Base-by-base conservation (phyloP, 805 yeast species). In the Cyberlindnera suaveolens region DNA sequence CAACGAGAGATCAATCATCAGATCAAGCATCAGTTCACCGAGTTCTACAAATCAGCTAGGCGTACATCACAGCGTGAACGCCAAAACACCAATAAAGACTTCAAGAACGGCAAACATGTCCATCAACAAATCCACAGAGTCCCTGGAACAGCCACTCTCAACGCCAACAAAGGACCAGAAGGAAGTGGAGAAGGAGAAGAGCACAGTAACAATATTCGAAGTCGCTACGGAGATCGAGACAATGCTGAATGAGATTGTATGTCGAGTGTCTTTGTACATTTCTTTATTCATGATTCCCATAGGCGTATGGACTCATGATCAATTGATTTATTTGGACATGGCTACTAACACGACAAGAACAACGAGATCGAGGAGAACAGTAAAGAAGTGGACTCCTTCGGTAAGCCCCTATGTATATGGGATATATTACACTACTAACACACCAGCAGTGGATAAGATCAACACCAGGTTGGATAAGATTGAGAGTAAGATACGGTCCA, bases 141-240 rank as follows among this genome's bases (percentile, higher is more conserved):
- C 27, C 11, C 27, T 23, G 27, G 27, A 23, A 10, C 27, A 31
- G 16, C 16, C 33, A 31, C 33, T 31, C 17, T 31, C 33, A 31
- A 31, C 33, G 14, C 33, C 33, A 31, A n/a, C 33, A 8, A 31
- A 31, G 16, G 27, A 34, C 8, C 16, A 36, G 18, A 7, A 13
- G 17, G 20, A 19, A 18, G 31, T 6, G 10, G 27, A 35, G n/a
- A 18, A 26, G 16, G 20, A 39, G 13, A n/a, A 6, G 16, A 42
- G 42, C 16, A 46, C 52, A 6, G 51, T 56, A 11, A 53, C 65
- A 20, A 53, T 61, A n/a, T 60, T 61, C 40, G 65, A 62, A 29
- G 60, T 62, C 14, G 64, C 65, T 8, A 56, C 63, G 0, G 58
- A 54, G 37, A 50, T 62, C 7, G 63, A 61, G 45, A 45, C 40